Base-by-base conservation (phyloP, 176 grass and related monocot species). In the Aegilops umbellulata region DNA sequence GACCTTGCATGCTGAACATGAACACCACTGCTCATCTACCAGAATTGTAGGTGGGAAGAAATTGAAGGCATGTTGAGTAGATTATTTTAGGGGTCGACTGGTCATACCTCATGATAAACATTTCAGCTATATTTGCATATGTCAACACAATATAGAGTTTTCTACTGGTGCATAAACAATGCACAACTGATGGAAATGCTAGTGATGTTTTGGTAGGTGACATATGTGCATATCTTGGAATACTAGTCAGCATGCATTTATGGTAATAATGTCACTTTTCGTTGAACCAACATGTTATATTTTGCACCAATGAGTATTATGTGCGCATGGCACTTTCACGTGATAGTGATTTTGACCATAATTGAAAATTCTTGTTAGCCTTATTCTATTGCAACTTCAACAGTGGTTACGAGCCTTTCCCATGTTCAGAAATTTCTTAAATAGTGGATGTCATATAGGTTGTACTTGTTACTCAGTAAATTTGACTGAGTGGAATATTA, bases 1-100 rank as follows among this genome's bases (percentile, higher is more conserved):
- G 70, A 25, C 35, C 20, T 71, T 71, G 35, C 35, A 70, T 71
- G 35, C 35, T 71, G 68, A 74, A 74, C 23, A 25, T 27, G 23
- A 74, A 47, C 9, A n/a, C 0, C 71, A 47, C 13, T 47, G 71
- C 7, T 74, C 38, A 74, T 46, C 39, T 46, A 46, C 70, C 39
- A 46, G 70, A 74, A 44, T 2, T 27, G 44, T 74, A 27, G 7
- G 14, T 49, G 24, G 41, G 39, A 74, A 20, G 11, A 70, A 86
- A 78, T 66, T 74, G 20, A 85, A 82, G 66, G 34, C 11, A 16
- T 63, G 17, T 61, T 41, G 31, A 82, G 29, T 39, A 51, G 26
- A 77, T 88, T 88, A 82, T 88, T 88, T 82, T 83, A 89, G 31
- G 77, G 20, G 24, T 31, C 55, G 44, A 22, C 53, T 74, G 25